These are phyloP conservation scores for Wickerhamomyces chambardii DNA, from an alignment of 805 yeast genomes.

Conservation along the genomic window DNA sequence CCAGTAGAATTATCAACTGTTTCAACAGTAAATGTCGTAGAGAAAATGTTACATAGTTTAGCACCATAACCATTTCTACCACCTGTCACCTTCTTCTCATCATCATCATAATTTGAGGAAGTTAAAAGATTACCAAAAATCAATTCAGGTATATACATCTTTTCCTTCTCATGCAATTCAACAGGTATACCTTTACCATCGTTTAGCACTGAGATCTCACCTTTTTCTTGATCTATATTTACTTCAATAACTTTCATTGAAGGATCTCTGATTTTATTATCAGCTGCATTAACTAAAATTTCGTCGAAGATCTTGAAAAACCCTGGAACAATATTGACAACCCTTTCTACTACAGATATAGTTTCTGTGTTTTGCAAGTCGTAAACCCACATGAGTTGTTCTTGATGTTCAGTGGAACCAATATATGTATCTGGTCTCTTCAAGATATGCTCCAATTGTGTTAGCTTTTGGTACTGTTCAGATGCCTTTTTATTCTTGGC, in stretches of 20 bases:
- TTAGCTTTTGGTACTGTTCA: conserved; percentile 84
- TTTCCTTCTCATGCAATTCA: conserved; percentile 86
- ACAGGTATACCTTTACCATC: conserved; percentile 96
- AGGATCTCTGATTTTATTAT: conserved; percentile 93
- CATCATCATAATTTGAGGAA: conserved; percentile 92
- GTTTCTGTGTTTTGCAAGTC: conserved; percentile 62
- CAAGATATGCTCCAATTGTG: conserved; percentile 92
- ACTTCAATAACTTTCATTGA: conserved; percentile 81
- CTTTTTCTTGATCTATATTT: conserved; percentile 66
- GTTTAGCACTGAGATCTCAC: conserved; percentile 72
- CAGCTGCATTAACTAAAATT: conserved; percentile 96
- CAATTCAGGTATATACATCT: conserved; percentile 90
- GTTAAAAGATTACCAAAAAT: conserved; percentile 94
- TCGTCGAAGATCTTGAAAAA: conserved; percentile 95
- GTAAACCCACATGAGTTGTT: conserved; percentile 78
- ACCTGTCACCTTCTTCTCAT: conserved; percentile 93
- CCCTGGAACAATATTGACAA: conserved; percentile 87
- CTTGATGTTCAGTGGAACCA: conserved; percentile 85
- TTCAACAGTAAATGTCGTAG: conserved; percentile 78
- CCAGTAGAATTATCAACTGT: conserved; percentile 71
- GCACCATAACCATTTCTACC: conserved; percentile 99
- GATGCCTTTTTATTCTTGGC: conserved; percentile 33
- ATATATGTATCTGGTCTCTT: conserved; percentile 97
- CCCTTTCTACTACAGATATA: conserved; percentile 46
- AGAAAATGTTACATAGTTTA: conserved; percentile 91